Conservation (phyloP, 768 basidiomycete genomes). For the Cystobasidium onofrii region DNA sequence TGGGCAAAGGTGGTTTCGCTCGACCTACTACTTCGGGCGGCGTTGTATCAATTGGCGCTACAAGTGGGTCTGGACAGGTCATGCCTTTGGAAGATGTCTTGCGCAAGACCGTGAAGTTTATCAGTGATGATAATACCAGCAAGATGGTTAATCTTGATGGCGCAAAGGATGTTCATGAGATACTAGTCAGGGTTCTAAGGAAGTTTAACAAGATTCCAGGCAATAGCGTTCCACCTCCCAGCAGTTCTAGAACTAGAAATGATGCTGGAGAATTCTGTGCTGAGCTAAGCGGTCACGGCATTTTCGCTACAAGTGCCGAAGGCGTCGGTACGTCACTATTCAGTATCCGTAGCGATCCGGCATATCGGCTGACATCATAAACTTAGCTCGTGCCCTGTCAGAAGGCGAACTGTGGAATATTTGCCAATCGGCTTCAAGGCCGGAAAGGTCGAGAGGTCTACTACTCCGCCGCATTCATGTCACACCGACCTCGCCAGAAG, state of each 20-base stretch:
- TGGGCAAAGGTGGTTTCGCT: slow-evolving; percentile 57
- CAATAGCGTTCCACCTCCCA: slow-evolving; percentile 2
- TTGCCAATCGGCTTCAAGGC: slow-evolving; percentile 36
- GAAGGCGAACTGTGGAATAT: slow-evolving; percentile 39
- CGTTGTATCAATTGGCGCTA: slow-evolving; percentile 18
- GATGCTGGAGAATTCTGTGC: slow-evolving; percentile 21
- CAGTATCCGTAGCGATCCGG: neutral
- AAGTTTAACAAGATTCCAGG: slow-evolving; percentile 64
- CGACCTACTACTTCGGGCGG: slow-evolving; percentile 42
- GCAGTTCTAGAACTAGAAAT: neutral
- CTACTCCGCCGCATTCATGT: slow-evolving; percentile 36
- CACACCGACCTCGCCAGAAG: slow-evolving; percentile 13
- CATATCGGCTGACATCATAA: neutral
- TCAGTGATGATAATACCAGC: slow-evolving; percentile 61
- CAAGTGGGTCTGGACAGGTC: slow-evolving; percentile 8
- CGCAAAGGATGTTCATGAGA: slow-evolving; percentile 68
- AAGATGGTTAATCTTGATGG: slow-evolving; percentile 66
- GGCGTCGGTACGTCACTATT: slow-evolving; percentile 30
- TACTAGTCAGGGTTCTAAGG: slow-evolving; percentile 76
- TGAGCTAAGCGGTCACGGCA: slow-evolving; percentile 39
- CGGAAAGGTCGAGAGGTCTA: slow-evolving; percentile 38
- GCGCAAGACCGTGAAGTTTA: slow-evolving; percentile 79
- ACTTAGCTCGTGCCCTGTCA: slow-evolving; percentile 35
- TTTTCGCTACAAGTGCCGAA: slow-evolving; percentile 32
- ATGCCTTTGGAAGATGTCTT: slow-evolving; percentile 61